A percentile compares a stretch with the other conserved stretches of the same genome.
These are phyloP conservation scores for Ascomycota sp. DNA, from an alignment of 2,329 filamentous ascomycete species.

Conservation along the genomic window DNA sequence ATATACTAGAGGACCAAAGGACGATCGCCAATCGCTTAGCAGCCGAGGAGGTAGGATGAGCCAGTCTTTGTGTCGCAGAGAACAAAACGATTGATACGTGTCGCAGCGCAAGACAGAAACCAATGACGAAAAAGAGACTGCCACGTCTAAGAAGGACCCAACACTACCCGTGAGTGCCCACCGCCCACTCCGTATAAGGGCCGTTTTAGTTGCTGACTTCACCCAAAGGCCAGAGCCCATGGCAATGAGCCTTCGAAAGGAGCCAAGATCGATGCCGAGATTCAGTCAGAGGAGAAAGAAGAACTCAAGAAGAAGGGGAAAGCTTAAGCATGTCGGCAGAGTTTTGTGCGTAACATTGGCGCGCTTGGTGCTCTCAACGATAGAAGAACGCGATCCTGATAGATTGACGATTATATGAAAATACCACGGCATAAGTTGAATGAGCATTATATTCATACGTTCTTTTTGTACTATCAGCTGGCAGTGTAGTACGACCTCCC, in stretches of 20 bases:
- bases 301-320: conserved; percentile 34
- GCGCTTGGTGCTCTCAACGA: too few species aligned
- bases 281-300: conserved; percentile 46
- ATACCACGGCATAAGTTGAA: too few species aligned
- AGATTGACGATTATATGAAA: too few species aligned
- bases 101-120: conserved; percentile 17
- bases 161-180: conserved; percentile 27
- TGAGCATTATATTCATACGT: too few species aligned
- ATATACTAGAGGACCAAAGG: conserved; percentile 38
- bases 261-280: conserved; percentile 46
- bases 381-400: too few species aligned
- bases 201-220: too few species aligned
- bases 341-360: too few species aligned
- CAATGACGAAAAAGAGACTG: conserved; percentile 21
- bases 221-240: conserved; percentile 33
- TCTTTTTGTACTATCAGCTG: too few species aligned
- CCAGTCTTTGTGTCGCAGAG: neutral
- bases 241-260: conserved; percentile 53
- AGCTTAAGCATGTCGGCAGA: conserved; percentile 2
- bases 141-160: conserved; percentile 32
- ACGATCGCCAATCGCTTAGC: conserved; percentile 50
- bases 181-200: neutral
- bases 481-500: too few species aligned
- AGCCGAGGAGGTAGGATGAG: conserved; percentile 30
- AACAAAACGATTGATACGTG: conserved; percentile 3